Base-by-base conservation (phyloP, 805 yeast species). In the Suhomyces sp. region DNA sequence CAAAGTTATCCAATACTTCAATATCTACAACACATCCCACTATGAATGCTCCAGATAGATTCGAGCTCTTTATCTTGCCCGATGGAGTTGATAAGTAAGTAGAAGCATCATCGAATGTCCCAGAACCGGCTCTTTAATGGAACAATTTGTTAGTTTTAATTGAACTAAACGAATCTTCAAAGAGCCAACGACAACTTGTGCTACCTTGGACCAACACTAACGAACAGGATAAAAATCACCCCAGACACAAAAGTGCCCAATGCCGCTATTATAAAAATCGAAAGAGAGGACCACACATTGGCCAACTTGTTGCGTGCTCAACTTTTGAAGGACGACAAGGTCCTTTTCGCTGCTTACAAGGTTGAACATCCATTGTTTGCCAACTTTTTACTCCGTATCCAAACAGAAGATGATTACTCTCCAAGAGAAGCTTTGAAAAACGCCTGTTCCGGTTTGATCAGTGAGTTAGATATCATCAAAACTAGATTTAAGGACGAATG, bases 21-120 rank as follows among this genome's bases (percentile, higher is more conserved):
- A n/a, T n/a, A n/a, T n/a, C n/a, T n/a, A n/a, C n/a, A n/a, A n/a
- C n/a, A 20, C 24, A 12, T 7, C 9, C 38, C 38, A 53, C 29
- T 38, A 91, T 93, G 98, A 93, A 93, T 68, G 98, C 98, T 54
- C 99, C 99, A 64, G 98, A 93, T 69, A 83, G 98, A 74, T 93
- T 91, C 60, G 99, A 93, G 72, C 78, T 93, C 25, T 93, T 93
- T 59, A 78, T 93, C 50, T 74, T 93, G 51, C 98, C 97, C n/a
- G 99, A 93, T 61, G 98, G 98, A 35, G 95, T 87, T 35, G 84
- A 91, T 34, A 93, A 93, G 86, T 81, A 71, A 21, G 86, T 72
- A 12, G n/a, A n/a, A n/a, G n/a, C n/a, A n/a, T n/a, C n/a, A n/a
- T n/a, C n/a, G n/a, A n/a, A n/a, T n/a, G n/a, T n/a, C n/a, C n/a